Percentiles rank a stretch among this genome's conserved stretches.
phyloP scores from a whole-genome alignment of 352 stramenopile genomes.

The Aphanomyces stellatus region DNA sequence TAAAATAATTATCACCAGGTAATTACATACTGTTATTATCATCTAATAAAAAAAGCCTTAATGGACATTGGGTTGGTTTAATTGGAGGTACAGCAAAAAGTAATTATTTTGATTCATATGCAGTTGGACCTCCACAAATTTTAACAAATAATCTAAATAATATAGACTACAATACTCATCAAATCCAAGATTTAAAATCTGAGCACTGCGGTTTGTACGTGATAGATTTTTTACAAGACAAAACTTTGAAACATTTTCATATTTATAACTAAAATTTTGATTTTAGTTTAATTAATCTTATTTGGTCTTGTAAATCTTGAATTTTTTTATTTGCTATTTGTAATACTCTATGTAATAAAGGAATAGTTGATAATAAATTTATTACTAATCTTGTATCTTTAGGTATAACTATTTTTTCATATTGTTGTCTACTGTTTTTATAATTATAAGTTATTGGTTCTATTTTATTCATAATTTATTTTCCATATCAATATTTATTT shows the following conservation, averaged over 20 bases:
- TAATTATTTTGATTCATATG: background rate
- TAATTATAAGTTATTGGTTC: background rate
- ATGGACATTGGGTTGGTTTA: background rate
- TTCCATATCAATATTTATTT: background rate
- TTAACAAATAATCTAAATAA: background rate
- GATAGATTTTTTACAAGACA: background rate
- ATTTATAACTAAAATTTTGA: background rate
- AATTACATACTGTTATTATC: background rate
- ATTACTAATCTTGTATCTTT: background rate
- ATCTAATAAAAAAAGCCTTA: background rate
- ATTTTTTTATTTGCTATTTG: constrained; percentile 1
- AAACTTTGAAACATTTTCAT: background rate
- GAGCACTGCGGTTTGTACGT: background rate
- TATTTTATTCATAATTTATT: background rate
- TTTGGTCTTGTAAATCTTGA: background rate
- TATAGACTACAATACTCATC: background rate
- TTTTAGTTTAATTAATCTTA: background rate
- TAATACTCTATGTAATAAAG: background rate
- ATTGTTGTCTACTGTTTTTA: background rate
- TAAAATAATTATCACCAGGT: no score
- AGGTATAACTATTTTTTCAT: background rate
- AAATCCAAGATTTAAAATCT: background rate
- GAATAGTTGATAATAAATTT: background rate
- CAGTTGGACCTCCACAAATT: background rate
- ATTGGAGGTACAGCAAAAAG: background rate